Evolutionary conservation across 176 grass and related monocot species (phyloP).

Genomic region (Aegilops umbellulata): DNA sequence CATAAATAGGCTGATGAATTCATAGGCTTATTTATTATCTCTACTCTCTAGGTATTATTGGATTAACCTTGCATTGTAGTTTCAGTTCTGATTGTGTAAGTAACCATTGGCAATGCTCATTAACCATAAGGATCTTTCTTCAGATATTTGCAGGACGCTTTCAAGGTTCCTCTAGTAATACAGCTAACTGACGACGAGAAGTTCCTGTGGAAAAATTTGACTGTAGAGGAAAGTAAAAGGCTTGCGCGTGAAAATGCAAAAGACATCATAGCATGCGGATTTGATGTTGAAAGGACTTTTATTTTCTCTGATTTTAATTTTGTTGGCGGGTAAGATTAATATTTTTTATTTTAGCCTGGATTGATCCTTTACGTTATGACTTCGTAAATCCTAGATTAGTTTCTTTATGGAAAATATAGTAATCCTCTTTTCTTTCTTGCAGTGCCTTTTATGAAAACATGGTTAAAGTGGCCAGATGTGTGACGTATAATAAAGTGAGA

Average conservation of each 20-base stretch:
- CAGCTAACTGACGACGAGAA: conserved; percentile 97
- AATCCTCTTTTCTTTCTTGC: conserved; percentile 29
- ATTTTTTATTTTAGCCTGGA: not conserved
- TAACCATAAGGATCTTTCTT: conserved; percentile 12
- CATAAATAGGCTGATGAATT: not conserved
- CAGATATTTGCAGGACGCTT: conserved; percentile 94
- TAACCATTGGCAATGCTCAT: not conserved
- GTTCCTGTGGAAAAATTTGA: conserved; percentile 82
- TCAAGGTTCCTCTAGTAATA: conserved; percentile 94
- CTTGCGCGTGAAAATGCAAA: conserved; percentile 95
- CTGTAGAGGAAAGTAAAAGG: conserved; percentile 76
- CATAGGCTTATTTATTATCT: not conserved
- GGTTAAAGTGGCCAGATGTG: conserved; percentile 79
- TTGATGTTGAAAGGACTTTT: conserved; percentile 85
- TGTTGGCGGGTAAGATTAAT: conserved; percentile 69
- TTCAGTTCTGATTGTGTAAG: not conserved
- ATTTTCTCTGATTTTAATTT: conserved; percentile 88
- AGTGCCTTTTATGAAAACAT: conserved; percentile 94
- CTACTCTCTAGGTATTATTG: not conserved
- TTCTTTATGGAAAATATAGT: not conserved
- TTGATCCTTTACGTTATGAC: not conserved
- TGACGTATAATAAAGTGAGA: conserved; percentile 88
- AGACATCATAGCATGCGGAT: conserved; percentile 96
- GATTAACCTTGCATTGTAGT: not conserved
- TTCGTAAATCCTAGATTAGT: not conserved